Conservation (phyloP, 768 basidiomycete genomes). For the Cyclocybe cylindracea region DNA sequence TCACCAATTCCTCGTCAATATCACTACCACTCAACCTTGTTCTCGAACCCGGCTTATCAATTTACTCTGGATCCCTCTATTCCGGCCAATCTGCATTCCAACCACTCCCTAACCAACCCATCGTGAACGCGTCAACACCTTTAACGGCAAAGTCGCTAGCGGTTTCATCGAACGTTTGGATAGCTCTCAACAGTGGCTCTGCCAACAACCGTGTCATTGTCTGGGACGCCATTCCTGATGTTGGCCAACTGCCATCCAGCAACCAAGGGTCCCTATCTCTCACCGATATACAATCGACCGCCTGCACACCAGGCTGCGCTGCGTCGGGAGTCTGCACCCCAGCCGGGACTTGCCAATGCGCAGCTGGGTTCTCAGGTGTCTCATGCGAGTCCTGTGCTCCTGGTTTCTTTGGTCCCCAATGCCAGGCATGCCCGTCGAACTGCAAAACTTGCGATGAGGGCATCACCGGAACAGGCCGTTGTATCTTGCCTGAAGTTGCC, state of each 20-base stretch:
- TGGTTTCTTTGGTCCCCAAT: conserved; percentile 71
- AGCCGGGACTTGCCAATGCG: conserved; percentile 69
- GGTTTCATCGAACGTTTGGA: conserved; percentile 69
- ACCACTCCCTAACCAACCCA: conserved; percentile 51
- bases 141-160: conserved; percentile 61
- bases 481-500: conserved; percentile 51
- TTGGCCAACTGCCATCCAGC: conserved; percentile 60
- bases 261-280: conserved; percentile 54
- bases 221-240: conserved; percentile 80
- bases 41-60: conserved; percentile 66
- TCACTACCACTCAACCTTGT: conserved; percentile 65
- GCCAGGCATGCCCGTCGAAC: conserved; percentile 63
- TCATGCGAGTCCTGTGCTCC: conserved; percentile 74
- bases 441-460: conserved; percentile 78
- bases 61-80: conserved; percentile 64
- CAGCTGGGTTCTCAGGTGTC: conserved; percentile 67
- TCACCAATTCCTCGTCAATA: conserved; percentile 53
- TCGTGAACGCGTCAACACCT: conserved; percentile 48
- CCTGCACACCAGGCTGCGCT: conserved; percentile 73
- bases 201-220: conserved; percentile 62
- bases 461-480: conserved; percentile 70
- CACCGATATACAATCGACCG: conserved; percentile 68
- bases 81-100: conserved; percentile 65
- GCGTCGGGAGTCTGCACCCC: conserved; percentile 60
- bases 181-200: conserved; percentile 55